phyloP scores from a whole-genome alignment of 2,329 filamentous ascomycete species.

The Rasamsonia emersonii region DNA sequence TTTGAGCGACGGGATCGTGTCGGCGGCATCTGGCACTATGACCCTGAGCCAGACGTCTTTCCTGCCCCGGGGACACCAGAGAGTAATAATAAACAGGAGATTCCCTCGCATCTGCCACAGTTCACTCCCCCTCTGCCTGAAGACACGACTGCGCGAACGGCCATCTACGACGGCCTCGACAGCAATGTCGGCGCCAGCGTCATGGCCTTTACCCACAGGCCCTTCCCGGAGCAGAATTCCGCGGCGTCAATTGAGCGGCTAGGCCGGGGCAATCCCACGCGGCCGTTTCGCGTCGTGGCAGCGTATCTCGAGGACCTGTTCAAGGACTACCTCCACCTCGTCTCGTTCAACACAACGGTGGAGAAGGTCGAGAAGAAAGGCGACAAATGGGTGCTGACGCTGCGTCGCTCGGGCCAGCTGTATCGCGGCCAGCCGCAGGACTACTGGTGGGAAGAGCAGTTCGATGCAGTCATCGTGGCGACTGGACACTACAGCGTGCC shows the following conservation, averaged over 20 bases:
- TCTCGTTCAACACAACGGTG: constrained; percentile 25
- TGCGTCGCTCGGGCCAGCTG: constrained; percentile 14
- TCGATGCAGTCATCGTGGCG: constrained; percentile 36
- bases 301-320: constrained; percentile 18
- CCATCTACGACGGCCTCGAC: constrained; percentile 11
- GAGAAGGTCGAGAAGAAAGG: constrained; percentile 16
- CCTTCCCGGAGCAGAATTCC: constrained; percentile 17
- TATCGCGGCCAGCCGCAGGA: constrained; percentile 12
- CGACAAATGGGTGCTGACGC: constrained; percentile 21
- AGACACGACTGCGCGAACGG: constrained; percentile 17
- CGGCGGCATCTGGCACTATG: constrained; percentile 25
- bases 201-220: constrained; percentile 21
- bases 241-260: constrained; percentile 13
- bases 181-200: constrained; percentile 20
- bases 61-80: constrained; percentile 4
- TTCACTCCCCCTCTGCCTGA: constrained; percentile 11
- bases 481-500: constrained; percentile 36
- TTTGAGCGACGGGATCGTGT: constrained; percentile 23
- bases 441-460: constrained; percentile 32
- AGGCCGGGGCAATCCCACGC: constrained; percentile 15
- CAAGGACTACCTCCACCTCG: constrained; percentile 17
- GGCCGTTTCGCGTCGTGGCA: constrained; percentile 16
- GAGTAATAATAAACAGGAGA: constrained; percentile 1
- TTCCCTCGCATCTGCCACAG: constrained; percentile 13
- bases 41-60: no score